phyloP scores from a whole-genome alignment of 179 eudicot genomes.

The Beta macrorhiza region DNA sequence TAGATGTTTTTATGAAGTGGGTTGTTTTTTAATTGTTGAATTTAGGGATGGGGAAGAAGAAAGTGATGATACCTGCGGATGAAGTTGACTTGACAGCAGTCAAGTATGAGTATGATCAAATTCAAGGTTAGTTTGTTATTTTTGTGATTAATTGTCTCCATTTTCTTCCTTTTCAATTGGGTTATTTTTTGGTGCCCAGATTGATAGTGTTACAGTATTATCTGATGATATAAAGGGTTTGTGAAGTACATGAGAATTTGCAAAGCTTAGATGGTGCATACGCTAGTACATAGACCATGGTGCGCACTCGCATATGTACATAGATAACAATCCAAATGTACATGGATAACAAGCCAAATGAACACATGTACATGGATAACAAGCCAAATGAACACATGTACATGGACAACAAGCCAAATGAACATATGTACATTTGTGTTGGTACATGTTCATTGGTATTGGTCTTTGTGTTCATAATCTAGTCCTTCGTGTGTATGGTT shows the following conservation, averaged over 20 bases:
- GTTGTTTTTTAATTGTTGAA: not conserved
- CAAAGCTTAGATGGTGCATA: too few species aligned
- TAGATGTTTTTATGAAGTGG: not conserved
- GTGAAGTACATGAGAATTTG: not conserved
- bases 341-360: too few species aligned
- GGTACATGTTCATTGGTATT: too few species aligned
- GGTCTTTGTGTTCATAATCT: too few species aligned
- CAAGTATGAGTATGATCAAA: slow-evolving; percentile 54
- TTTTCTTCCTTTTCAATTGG: not conserved
- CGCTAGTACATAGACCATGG: too few species aligned
- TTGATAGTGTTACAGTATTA: not conserved
- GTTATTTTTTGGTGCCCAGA: not conserved
- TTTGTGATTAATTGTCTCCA: not conserved
- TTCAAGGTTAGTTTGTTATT: slow-evolving; percentile 44
- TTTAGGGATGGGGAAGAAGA: slow-evolving; percentile 65
- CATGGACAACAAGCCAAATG: too few species aligned
- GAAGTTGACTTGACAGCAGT: slow-evolving; percentile 64
- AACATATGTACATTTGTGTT: too few species aligned
- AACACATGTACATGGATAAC: too few species aligned
- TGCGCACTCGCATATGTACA: too few species aligned
- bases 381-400: too few species aligned
- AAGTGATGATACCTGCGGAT: slow-evolving; percentile 60
- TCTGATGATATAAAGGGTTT: not conserved
- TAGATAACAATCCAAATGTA: too few species aligned
- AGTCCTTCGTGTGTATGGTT: too few species aligned